A percentile compares a stretch with the other conserved stretches of the same genome.
phyloP scores from a whole-genome alignment of 106 monocot genomes.

The Gastrodia elata region DNA sequence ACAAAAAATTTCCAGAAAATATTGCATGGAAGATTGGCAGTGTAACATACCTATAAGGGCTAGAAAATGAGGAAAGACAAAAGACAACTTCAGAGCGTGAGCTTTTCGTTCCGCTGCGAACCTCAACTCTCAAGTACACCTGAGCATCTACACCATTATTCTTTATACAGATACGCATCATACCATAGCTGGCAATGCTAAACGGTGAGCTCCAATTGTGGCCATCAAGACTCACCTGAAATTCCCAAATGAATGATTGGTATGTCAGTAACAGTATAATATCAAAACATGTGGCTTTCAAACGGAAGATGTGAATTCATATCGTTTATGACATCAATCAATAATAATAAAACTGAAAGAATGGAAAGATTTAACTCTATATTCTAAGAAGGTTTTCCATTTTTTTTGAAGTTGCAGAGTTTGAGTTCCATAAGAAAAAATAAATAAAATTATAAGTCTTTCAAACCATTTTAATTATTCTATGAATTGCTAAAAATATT shows the following conservation, averaged over 20 bases:
- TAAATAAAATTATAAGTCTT: too few species aligned
- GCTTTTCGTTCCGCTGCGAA: conserved; percentile 57
- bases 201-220: conserved; percentile 88
- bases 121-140: conserved; percentile 60
- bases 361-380: background rate
- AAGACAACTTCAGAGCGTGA: conserved; percentile 79
- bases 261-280: background rate
- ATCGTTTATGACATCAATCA: background rate
- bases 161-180: conserved; percentile 48
- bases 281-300: background rate
- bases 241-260: background rate
- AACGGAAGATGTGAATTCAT: background rate
- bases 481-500: background rate
- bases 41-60: conserved; percentile 67
- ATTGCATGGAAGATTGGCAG: background rate
- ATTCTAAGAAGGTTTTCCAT: too few species aligned
- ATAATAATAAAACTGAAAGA: background rate
- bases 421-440: too few species aligned
- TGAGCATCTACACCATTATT: conserved; percentile 33
- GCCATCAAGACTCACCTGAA: conserved; percentile 72
- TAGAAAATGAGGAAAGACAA: conserved; percentile 43
- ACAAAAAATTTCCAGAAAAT: background rate
- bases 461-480: too few species aligned
- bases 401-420: too few species aligned
- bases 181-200: conserved; percentile 70